phyloP scores from a whole-genome alignment of 345 rosid genomes.

The Moricandia arvensis region DNA sequence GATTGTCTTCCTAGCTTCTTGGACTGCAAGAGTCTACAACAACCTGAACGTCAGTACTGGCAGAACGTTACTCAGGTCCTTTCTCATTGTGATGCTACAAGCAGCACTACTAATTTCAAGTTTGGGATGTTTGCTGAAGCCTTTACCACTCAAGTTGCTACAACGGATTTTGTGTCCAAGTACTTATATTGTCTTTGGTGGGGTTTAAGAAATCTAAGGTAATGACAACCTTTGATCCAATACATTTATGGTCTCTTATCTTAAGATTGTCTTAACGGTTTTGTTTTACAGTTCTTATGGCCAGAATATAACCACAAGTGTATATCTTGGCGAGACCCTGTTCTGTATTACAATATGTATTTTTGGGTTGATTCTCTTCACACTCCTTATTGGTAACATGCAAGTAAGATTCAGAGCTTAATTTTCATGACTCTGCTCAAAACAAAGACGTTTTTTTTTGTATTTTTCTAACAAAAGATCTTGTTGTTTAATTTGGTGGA shows the following conservation, averaged over 20 bases:
- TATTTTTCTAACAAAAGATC: conserved; percentile 44
- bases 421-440: not conserved
- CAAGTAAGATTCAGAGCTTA: conserved; percentile 51
- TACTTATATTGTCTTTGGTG: conserved; percentile 88
- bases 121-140: conserved; percentile 85
- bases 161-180: conserved; percentile 49
- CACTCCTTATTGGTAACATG: conserved; percentile 91
- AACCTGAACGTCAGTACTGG: conserved; percentile 68
- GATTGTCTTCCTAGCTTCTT: conserved; percentile 64
- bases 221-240: conserved; percentile 6
- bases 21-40: conserved; percentile 48
- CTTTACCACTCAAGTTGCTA: conserved; percentile 60
- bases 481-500: conserved; percentile 23
- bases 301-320: conserved; percentile 72
- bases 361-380: conserved; percentile 63
- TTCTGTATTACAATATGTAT: conserved; percentile 70
- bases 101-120: conserved; percentile 44
- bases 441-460: not conserved
- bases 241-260: not conserved
- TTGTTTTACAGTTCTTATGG: conserved; percentile 65
- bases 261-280: not conserved
- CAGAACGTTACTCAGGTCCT: conserved; percentile 57
- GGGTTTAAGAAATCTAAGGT: conserved; percentile 88
- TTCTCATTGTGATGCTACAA: conserved; percentile 54
- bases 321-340: conserved; percentile 66